Evolutionary conservation across 2,329 filamentous ascomycete genomes (phyloP), one percentile per base, ranked within the genome.

Genomic region (Bertia moriformis): DNA sequence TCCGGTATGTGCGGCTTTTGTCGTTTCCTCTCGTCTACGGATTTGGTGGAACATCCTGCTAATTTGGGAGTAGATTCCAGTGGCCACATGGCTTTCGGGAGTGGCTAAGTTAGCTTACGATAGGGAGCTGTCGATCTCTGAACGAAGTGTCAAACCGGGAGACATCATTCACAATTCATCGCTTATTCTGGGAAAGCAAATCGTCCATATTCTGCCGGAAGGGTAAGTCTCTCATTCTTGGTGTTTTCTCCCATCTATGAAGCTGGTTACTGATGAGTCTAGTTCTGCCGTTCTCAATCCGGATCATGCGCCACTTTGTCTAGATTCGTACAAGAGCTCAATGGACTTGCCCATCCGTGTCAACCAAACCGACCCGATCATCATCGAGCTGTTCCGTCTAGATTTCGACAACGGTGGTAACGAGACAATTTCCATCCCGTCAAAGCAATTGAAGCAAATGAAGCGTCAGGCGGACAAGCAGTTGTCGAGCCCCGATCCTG

Each of bases 141-240:
- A 95, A 57, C 78, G 83, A 47, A 85, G 79, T 52, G 89, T 98
- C 54, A 93, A 93, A 54, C 77, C 88, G 14, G 83, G 81, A 19
- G 79, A 73, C 44, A 88, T 98, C 45, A 66, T 94, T 44, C 85
- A 95, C 55, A 95, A 96, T 55, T 74, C 85, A 20, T 94, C 88
- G 17, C 71, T 96, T 51, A 96, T 98, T 46, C 72, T 94, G 61
- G 91, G 91, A 52, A 91, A 87, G 57, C 88, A 96, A 62, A 93
- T 95, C 49, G 89, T 98, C 59, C 91, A 98, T 55, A 94, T 98
- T 52, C 66, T 98, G 40, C 91, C 91, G 2, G 91, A 98, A 66
- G 93, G 93, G 65, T 81, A 57, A 48, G 67, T 53, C 17, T 13
- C n/a, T 43, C n/a, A n/a, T 17, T 19, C 13, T 32, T 18, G 19